Conservation (phyloP, 441 rosid species). For the Syzygium syzygioides region DNA sequence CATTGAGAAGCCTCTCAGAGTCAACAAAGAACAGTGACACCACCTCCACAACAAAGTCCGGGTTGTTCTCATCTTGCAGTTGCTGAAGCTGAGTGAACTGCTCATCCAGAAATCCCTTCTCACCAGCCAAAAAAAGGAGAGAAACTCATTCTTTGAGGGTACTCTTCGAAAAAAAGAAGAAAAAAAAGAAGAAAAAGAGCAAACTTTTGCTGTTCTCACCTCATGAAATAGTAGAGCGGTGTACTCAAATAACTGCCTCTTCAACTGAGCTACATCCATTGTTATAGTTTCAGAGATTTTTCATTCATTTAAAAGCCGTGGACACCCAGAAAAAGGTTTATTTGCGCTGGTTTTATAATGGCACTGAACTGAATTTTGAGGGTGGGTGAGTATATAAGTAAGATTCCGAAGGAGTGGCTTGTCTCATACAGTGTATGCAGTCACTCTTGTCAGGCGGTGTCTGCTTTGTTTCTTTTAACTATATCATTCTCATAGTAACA, state of each 20-base stretch:
- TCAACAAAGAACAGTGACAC: slow-evolving; percentile 61
- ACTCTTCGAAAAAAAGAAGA: neutral
- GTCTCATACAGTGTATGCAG: neutral
- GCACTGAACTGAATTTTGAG: neutral
- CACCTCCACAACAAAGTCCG: slow-evolving; percentile 64
- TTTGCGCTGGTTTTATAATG: slow-evolving; percentile 4
- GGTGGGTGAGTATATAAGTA: neutral
- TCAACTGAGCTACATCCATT: neutral
- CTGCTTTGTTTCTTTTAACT: neutral
- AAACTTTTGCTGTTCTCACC: neutral
- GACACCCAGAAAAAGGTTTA: slow-evolving; percentile 11
- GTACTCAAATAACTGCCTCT: slow-evolving; percentile 6
- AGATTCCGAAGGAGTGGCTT: neutral
- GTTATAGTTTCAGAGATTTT: neutral
- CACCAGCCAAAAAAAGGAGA: neutral
- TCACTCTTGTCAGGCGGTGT: neutral
- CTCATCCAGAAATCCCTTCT: slow-evolving; percentile 53
- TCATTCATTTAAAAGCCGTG: neutral
- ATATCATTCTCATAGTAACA: neutral
- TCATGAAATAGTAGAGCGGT: slow-evolving; percentile 3
- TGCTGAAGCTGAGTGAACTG: slow-evolving; percentile 58
- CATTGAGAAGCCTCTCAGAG: slow-evolving; percentile 52
- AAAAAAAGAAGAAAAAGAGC: neutral
- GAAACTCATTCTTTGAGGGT: neutral
- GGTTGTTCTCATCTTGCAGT: slow-evolving; percentile 70